Percentiles rank a stretch among this genome's conserved stretches.
phyloP scores from a whole-genome alignment of 2,329 filamentous ascomycete species.

The Onygenales sp. region DNA sequence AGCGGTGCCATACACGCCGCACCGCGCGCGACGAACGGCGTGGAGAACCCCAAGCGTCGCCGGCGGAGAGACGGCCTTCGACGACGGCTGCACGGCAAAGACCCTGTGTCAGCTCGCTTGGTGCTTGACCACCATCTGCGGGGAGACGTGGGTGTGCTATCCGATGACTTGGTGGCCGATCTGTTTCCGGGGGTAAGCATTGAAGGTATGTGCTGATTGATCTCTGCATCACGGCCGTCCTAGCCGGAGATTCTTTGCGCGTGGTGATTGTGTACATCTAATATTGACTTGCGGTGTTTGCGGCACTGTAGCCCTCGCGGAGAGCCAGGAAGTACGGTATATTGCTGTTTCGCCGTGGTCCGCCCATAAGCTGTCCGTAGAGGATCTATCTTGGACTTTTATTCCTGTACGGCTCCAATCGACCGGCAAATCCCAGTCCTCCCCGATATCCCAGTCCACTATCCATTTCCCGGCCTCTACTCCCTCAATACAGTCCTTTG shows the following conservation, averaged over 20 bases:
- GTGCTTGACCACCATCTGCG: slow-evolving; percentile 77
- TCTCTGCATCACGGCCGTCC: not conserved
- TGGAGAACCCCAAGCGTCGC: slow-evolving; percentile 41
- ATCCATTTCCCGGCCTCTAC: slow-evolving; percentile 64
- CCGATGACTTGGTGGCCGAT: slow-evolving; percentile 74
- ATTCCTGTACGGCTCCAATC: slow-evolving; percentile 57
- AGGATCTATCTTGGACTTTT: slow-evolving; percentile 71
- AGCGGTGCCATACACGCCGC: slow-evolving; percentile 33
- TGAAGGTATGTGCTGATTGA: slow-evolving; percentile 36
- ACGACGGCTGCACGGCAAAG: slow-evolving; percentile 49
- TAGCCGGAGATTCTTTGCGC: not conserved
- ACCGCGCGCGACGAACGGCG: slow-evolving; percentile 21
- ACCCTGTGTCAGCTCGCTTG: slow-evolving; percentile 67
- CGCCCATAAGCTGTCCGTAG: slow-evolving; percentile 32
- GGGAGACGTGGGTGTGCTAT: slow-evolving; percentile 76
- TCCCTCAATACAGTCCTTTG: slow-evolving; percentile 71
- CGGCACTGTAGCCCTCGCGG: slow-evolving; percentile 8
- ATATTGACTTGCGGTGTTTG: not conserved
- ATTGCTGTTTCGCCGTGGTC: slow-evolving; percentile 39
- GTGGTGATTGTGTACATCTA: not conserved
- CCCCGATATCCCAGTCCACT: slow-evolving; percentile 62
- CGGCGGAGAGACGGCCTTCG: slow-evolving; percentile 34
- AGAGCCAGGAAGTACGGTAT: slow-evolving; percentile 28
- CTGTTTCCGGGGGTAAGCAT: slow-evolving; percentile 55
- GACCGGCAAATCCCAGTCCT: slow-evolving; percentile 40